These are phyloP conservation scores for Epichloe amarillans DNA, from an alignment of 2,329 filamentous ascomycete species.

Conservation along the genomic window DNA sequence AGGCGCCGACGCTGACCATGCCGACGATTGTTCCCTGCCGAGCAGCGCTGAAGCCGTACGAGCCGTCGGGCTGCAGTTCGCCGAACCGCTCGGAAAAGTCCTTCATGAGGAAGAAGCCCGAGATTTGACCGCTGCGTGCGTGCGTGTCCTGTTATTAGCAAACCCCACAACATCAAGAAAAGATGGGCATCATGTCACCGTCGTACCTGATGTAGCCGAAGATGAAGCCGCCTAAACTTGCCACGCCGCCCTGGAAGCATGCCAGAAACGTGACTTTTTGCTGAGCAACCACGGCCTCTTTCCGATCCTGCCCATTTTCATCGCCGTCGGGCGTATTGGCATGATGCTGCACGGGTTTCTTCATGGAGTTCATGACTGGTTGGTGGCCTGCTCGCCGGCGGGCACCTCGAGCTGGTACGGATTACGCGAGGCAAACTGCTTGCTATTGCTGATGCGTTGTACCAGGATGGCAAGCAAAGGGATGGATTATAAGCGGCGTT, in stretches of 20 bases:
- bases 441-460: not conserved
- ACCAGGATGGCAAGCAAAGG: not conserved
- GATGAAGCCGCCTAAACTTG: constrained; percentile 43
- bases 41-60: constrained; percentile 39
- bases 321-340: not conserved
- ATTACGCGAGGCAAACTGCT: not conserved
- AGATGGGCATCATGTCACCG: no score
- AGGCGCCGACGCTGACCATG: constrained; percentile 45
- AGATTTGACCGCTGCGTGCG: constrained; percentile 39
- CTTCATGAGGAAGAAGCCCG: constrained; percentile 46
- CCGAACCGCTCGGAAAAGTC: constrained; percentile 45
- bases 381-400: not conserved
- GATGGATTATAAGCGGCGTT: not conserved
- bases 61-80: constrained; percentile 22
- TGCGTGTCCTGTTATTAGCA: constrained; percentile 9
- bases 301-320: not conserved
- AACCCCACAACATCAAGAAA: not conserved
- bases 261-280: constrained; percentile 27
- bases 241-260: constrained; percentile 35
- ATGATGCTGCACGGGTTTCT: not conserved
- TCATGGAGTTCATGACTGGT: constrained; percentile 1
- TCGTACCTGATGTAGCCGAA: constrained; percentile 42
- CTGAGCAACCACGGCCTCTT: not conserved
- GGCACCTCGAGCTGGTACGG: not conserved
- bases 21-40: constrained; percentile 50